Base-by-base conservation (phyloP, 1,284 basidiomycete genomes). In the Amylostereum areolatum region DNA sequence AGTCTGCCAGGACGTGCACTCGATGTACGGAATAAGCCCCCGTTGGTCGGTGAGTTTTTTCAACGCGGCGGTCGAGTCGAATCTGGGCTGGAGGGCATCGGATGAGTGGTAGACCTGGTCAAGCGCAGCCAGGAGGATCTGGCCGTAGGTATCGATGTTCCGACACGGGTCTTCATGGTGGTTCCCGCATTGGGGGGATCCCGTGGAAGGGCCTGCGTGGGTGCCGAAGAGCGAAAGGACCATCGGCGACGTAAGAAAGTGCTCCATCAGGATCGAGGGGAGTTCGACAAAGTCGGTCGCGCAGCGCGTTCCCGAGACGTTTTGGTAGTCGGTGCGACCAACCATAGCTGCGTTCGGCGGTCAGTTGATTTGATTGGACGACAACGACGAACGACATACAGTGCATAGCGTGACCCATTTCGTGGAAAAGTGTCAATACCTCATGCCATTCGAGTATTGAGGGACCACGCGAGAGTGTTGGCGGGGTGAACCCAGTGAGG, bases 341-440 rank as follows among this genome's bases (percentile, higher is more conserved):
- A 99, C 89, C 97, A 99, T 99, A 1, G 96, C 94, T 97, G 58
- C 10, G 12, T 7, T 11, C 12, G n/a, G n/a, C 12, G n/a, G 37
- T 39, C 6, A 39, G 37, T n/a, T n/a, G 12, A 39, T 5, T 35
- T n/a, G 12, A 39, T n/a, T 18, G 6, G 12, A n/a, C n/a, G 27
- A 18, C 6, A 39, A 39, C n/a, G 37, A 45, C 28, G 50, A 44
- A 31, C 6, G 4, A 75, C 92, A 77, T 61, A 95, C 95, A 99
- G 64, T 99, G 96, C 79, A 99, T 93, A 2, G 97, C 96, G 66
- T 99, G 96, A 0, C 96, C 96, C 95, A 99, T 98, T 69, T 99
- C 96, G 62, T 99, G 96, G 69, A 97, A 97, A 24, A 99, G 72
- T 1, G 96, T 99, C 64, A 91, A 78, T 7, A 98, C 90, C 60